Percentiles rank a stretch among this genome's conserved stretches.
These are phyloP conservation scores for Camellia granthamiana DNA, from an alignment of 148 eudicot species.

Conservation along the genomic window DNA sequence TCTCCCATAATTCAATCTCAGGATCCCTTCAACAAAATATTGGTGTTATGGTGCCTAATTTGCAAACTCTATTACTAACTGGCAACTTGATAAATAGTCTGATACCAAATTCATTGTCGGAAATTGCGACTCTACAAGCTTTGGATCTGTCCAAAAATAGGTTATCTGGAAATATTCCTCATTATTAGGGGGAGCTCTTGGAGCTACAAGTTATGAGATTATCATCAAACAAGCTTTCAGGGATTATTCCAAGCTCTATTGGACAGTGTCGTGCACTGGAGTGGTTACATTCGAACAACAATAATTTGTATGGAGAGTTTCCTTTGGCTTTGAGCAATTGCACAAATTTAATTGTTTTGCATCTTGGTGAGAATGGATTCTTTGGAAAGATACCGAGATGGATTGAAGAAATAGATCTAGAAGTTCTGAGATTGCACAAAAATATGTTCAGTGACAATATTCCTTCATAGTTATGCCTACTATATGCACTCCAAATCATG, in stretches of 20 bases:
- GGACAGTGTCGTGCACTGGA: background rate
- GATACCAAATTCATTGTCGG: background rate
- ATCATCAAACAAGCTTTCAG: conserved; percentile 32
- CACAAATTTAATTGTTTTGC: background rate
- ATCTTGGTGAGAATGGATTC: conserved; percentile 11
- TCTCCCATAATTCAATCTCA: background rate
- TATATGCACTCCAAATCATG: conserved; percentile 9
- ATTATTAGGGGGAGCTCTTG: conserved; percentile 2
- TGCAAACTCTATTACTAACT: conserved; percentile 11
- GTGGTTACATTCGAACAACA: conserved; percentile 22
- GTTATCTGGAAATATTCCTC: conserved; percentile 12
- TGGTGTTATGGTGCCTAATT: conserved; percentile 13
- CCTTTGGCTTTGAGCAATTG: background rate
- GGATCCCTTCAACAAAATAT: background rate
- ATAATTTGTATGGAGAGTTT: background rate
- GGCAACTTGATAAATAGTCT: background rate
- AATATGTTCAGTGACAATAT: background rate
- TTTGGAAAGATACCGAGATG: too few relatives aligned
- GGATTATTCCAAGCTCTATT: conserved; percentile 27
- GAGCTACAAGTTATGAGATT: background rate
- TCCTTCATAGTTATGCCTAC: background rate
- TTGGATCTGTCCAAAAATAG: background rate
- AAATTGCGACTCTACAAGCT: background rate
- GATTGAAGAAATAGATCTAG: too few relatives aligned
- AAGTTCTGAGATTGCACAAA: too few relatives aligned